Base-by-base conservation (phyloP, 2,329 filamentous ascomycete genomes). In the Alternaria atra region DNA sequence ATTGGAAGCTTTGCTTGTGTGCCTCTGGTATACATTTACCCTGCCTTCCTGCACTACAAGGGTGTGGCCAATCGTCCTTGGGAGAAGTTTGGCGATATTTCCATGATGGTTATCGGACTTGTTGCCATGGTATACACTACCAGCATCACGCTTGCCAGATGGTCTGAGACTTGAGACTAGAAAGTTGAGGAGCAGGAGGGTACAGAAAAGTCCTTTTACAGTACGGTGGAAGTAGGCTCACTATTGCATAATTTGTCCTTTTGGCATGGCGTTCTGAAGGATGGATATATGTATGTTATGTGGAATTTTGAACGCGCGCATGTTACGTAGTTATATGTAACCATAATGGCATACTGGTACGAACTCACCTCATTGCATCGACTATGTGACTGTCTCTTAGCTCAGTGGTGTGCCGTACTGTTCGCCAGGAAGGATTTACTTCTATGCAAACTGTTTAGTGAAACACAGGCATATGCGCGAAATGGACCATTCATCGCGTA, bases 21-120 rank as follows among this genome's bases (percentile, higher is more conserved):
- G 55, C 90, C 90, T 13, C 78, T 93, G 65, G 90, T 93, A 10
- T 93, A 92, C 77, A 90, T 93, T 60, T 93, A 92, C 72, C 90
- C 91, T 43, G 85, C 91, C 0, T 89, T 84, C 63, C 73, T 93
- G 71, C 91, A 93, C 75, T 90, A 87, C 78, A 87, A 84, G 69
- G 90, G 88, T 5, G 83, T 90, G 4, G 90, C 90, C 6, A 81
- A 84, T 50, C 85, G 83, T n/a, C 77, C 74, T 32, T 80, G 77
- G 73, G 84, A 80, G 29, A 91, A 88, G 79, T 74, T 78, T 2
- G 82, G 86, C 5, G 90, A 93, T 71, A 61, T 90, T 5, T 72
- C 80, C 1, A 83, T 93, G 73, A 89, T 92, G 79, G 75, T 83
- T 1, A 67, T 92, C 17, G 91, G 91, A 0, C 64, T 91, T 12